These are phyloP conservation scores for Populus hybrid DNA, from an alignment of 441 rosid species.

Conservation along the genomic window DNA sequence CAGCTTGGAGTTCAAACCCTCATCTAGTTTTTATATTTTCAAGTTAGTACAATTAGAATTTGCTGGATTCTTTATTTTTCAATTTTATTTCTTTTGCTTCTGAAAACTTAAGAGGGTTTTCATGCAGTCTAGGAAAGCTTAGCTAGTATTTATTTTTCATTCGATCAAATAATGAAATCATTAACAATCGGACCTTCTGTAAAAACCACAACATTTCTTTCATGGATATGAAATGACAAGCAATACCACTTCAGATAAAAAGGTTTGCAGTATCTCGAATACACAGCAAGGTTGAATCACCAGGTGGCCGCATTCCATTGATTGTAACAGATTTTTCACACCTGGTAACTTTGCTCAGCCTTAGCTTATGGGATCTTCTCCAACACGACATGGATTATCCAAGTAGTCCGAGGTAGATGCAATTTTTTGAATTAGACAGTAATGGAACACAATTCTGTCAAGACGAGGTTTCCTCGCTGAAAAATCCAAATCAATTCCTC, in stretches of 20 bases:
- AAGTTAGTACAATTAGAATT: conserved; percentile 18
- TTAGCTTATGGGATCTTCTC: not conserved
- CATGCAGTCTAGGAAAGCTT: conserved; percentile 27
- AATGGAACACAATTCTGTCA: not conserved
- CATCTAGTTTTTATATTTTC: conserved; percentile 33
- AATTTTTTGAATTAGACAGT: not conserved
- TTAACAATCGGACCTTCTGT: not conserved
- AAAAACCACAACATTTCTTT: not conserved
- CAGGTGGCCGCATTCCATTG: not conserved
- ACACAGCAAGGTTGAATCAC: not conserved
- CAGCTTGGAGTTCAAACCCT: conserved; percentile 67
- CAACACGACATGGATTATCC: not conserved
- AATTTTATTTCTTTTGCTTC: not conserved
- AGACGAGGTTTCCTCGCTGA: not conserved
- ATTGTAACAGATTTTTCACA: not conserved
- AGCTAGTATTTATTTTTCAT: conserved; percentile 3
- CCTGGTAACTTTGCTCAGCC: not conserved
- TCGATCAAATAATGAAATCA: conserved; percentile 22
- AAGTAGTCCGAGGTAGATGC: not conserved
- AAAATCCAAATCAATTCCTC: not conserved
- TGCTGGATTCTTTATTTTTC: not conserved
- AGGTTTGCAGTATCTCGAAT: not conserved
- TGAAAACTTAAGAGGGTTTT: conserved; percentile 27
- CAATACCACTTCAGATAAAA: not conserved
- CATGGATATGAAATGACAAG: not conserved